These are phyloP conservation scores for Fusarium haematococcum DNA, from an alignment of 2,329 filamentous ascomycete genomes.

Conservation along the genomic window DNA sequence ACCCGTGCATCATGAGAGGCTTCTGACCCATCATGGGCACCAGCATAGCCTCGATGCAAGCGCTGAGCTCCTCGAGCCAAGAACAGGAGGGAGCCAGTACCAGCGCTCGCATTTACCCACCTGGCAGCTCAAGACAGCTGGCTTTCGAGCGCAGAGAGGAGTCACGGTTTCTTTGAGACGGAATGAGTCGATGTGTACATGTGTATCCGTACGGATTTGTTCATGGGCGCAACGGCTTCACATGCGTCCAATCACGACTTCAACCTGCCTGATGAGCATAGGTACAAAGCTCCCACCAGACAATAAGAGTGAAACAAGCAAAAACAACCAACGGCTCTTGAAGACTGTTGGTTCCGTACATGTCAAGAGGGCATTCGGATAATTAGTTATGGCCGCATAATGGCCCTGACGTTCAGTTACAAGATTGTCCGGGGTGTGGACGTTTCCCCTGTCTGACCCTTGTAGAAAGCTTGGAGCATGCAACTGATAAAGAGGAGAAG, in stretches of 20 bases:
- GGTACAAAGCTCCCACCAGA: not conserved
- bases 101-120: not conserved
- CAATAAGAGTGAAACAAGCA: not conserved
- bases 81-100: constrained; percentile 28
- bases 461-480: not conserved
- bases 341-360: not conserved
- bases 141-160: not conserved
- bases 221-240: not conserved
- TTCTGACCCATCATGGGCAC: constrained; percentile 28
- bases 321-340: not conserved
- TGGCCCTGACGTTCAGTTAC: not conserved
- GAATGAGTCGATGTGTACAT: not conserved
- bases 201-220: not conserved
- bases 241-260: not conserved
- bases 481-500: not conserved
- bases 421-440: constrained; percentile 1
- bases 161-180: not conserved
- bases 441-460: not conserved
- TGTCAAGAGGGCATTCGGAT: not conserved
- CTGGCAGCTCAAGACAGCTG: not conserved
- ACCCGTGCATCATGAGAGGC: constrained; percentile 34
- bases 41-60: constrained; percentile 39
- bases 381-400: not conserved
- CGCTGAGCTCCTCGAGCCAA: constrained; percentile 38
- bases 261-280: not conserved